A percentile compares a stretch with the other conserved stretches of the same genome.
Evolutionary conservation across 352 stramenopile genomes (phyloP).

Genomic region (Pythium rhizo-oryzae): DNA sequence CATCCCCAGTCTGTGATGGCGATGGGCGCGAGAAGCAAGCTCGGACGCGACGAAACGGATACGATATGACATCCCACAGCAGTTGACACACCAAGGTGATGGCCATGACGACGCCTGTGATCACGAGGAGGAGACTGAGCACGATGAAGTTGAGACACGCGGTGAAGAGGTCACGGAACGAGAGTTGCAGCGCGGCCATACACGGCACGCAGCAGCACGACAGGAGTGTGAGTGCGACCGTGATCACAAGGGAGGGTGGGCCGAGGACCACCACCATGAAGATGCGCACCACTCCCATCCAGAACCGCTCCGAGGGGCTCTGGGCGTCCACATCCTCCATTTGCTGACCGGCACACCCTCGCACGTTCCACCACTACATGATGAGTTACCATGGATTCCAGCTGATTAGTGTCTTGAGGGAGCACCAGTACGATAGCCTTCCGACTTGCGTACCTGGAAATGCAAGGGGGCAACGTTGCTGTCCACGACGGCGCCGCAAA

Average conservation of each 20-base stretch:
- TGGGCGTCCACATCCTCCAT: constrained; percentile 69
- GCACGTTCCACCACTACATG: constrained; percentile 84
- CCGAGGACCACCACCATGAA: constrained; percentile 71
- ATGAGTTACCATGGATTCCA: no score
- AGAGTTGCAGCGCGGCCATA: constrained; percentile 41
- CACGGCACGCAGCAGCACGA: constrained; percentile 75
- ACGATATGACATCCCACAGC: constrained; percentile 7
- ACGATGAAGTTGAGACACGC: constrained; percentile 51
- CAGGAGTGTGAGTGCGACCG: constrained; percentile 53
- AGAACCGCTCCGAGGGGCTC: constrained; percentile 39
- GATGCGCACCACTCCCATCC: constrained; percentile 41
- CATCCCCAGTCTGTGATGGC: not conserved
- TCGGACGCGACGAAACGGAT: not conserved
- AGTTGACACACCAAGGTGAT: constrained; percentile 4
- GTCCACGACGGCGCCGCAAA: constrained; percentile 87
- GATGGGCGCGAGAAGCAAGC: not conserved
- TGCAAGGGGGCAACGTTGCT: constrained; percentile 84
- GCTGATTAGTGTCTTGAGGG: not conserved
- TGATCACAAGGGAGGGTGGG: constrained; percentile 59
- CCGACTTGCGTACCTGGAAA: constrained; percentile 42
- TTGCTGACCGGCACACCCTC: constrained; percentile 71
- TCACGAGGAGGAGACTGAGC: constrained; percentile 6
- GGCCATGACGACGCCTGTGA: constrained; percentile 10
- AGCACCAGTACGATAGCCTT: not conserved
- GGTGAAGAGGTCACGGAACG: constrained; percentile 61